Base-by-base conservation (phyloP, 495 filamentous ascomycete species). In the Aspergillus ostianus region DNA sequence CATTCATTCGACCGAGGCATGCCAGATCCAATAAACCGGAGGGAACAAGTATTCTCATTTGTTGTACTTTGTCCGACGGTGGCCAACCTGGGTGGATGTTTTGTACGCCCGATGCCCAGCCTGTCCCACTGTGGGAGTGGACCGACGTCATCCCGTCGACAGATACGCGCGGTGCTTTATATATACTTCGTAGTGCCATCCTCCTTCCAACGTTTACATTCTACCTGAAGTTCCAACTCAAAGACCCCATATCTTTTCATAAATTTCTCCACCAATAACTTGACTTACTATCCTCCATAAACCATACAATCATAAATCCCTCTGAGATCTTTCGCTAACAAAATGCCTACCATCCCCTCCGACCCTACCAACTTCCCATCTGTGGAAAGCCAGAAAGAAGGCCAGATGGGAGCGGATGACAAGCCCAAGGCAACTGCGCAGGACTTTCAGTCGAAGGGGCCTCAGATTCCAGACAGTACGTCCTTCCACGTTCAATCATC, bases 381-480 rank as follows among this genome's bases (percentile, higher is more conserved):
- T 55, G 12, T 57, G 64, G 62, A 71, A 64, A 56, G 62, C 52
- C 53, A 55, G 52, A 57, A 60, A 50, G 67, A 64, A 18, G 59
- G 56, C 17, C 58, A 67, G 49, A 67, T 51, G 48, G 61, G 65
- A 36, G 55, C 51, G 12, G 60, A 75, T 29, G 65, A 65, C 12
- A 54, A 44, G 4, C 56, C 69, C 53, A 80, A 79, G 55, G 70
- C 78, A 17, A 64, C 66, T 7, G 67, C 69, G 0, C 32, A 64
- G 18, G 77, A 80, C 46, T 57, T 73, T 54, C 29, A 75, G 17
- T 77, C 73, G 4, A 81, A 81, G 61, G 79, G 78, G 7, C 79
- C 79, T 47, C 70, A 72, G 44, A 79, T 80, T 50, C 75, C 78
- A 20, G 69, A 74, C 13, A 69, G 78, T 82, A 49, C 58, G 77